phyloP scores from a whole-genome alignment of 2,329 filamentous ascomycete genomes.

The Penicillium sp. region DNA sequence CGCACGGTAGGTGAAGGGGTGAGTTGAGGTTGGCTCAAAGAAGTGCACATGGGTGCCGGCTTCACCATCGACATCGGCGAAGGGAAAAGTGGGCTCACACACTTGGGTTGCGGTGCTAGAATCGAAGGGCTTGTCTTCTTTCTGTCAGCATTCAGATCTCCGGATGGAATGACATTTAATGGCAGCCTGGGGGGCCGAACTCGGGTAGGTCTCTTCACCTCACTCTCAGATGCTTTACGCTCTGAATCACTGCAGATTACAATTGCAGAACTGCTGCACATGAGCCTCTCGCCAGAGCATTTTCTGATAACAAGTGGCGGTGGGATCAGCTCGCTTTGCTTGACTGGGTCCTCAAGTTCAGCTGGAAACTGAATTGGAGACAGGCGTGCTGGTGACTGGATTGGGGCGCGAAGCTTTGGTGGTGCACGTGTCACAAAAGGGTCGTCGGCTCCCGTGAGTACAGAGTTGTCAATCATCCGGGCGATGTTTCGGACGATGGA shows the following conservation, averaged over 20 bases:
- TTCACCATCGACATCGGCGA: neutral
- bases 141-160: constrained; percentile 2
- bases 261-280: neutral
- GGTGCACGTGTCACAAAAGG: constrained; percentile 24
- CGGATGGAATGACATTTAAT: constrained; percentile 22
- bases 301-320: constrained; percentile 31
- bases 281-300: constrained; percentile 5
- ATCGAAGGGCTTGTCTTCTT: neutral
- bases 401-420: neutral
- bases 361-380: constrained; percentile 4
- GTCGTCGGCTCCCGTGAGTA: constrained; percentile 22
- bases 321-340: constrained; percentile 21
- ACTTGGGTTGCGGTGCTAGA: neutral
- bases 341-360: constrained; percentile 1
- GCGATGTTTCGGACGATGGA: constrained; percentile 26
- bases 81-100: neutral
- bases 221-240: neutral
- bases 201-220: neutral
- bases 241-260: neutral
- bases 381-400: neutral
- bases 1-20: neutral
- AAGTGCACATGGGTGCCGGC: neutral
- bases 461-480: constrained; percentile 29
- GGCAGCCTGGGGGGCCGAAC: constrained; percentile 22
- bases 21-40: too few species aligned